Base-by-base conservation (phyloP, 1,139 yeast species). In the Groenewaldozyma sp. region DNA sequence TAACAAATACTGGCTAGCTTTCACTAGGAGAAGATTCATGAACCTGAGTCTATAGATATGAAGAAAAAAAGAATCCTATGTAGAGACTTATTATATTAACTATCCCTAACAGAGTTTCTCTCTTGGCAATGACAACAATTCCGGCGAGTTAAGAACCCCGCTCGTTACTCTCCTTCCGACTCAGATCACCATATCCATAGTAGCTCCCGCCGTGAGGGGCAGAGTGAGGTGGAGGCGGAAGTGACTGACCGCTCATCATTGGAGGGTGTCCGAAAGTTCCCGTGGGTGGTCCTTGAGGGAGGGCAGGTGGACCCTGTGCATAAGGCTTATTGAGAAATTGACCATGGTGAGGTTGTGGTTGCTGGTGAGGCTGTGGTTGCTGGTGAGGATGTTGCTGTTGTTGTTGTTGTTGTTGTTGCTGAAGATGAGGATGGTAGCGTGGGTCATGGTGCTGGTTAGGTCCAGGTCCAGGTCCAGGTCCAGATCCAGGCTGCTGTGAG, bases 21-120 rank as follows among this genome's bases (percentile, higher is more conserved):
- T 93, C 62, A 84, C 95, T 34, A 79, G 93, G 65, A 80, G 94
- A 65, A 77, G 86, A 59, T 91, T 91, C 60, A 91, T 91, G 98
- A 91, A 91, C 65, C 83, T 86, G 65, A 63, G 72, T 37, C 61
- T 75, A 42, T 68, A 55, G 43, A n/a, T n/a, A n/a, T n/a, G n/a
- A n/a, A n/a, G n/a, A n/a, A n/a, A n/a, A n/a, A n/a, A n/a, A n/a
- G n/a, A n/a, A n/a, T n/a, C n/a, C n/a, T n/a, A n/a, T n/a, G n/a
- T n/a, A n/a, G n/a, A n/a, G n/a, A n/a, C n/a, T n/a, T n/a, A n/a
- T n/a, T n/a, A n/a, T n/a, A n/a, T n/a, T n/a, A n/a, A n/a, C n/a
- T n/a, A n/a, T n/a, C n/a, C n/a, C n/a, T n/a, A n/a, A n/a, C n/a
- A n/a, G n/a, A n/a, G 17, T 28, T 20, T 6, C 17, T 20, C n/a